These are phyloP conservation scores for Camelina hispida DNA, from an alignment of 345 rosid species.

Conservation along the genomic window DNA sequence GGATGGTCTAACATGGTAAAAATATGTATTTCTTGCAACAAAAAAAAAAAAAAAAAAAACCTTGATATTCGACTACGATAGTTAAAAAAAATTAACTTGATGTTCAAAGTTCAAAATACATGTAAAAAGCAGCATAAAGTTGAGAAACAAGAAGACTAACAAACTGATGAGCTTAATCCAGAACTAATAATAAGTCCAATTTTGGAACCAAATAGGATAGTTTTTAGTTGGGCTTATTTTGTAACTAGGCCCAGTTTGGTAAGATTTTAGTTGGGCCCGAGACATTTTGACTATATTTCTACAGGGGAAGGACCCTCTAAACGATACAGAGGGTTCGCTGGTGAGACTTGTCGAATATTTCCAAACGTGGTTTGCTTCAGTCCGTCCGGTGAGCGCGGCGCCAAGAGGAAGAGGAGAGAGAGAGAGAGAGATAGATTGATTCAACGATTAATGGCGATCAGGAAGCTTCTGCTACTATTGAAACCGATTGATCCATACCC, in stretches of 20 bases:
- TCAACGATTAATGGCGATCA: conserved; percentile 58
- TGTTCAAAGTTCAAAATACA: neutral
- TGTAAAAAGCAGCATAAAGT: neutral
- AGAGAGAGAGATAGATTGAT: neutral
- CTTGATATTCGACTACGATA: neutral
- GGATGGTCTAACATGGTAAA: neutral
- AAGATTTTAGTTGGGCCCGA: neutral
- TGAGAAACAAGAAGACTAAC: neutral
- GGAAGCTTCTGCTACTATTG: conserved; percentile 71
- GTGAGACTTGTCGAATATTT: neutral
- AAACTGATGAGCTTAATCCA: neutral
- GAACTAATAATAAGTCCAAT: neutral
- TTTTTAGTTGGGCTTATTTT: neutral
- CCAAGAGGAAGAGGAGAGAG: neutral
- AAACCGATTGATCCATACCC: conserved; percentile 74
- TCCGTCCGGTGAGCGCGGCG: conserved; percentile 12
- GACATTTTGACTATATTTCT: neutral
- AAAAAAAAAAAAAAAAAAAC: neutral
- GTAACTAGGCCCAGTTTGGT: neutral
- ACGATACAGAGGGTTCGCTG: neutral
- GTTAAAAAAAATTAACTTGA: neutral
- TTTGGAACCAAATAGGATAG: neutral
- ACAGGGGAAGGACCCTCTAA: neutral
- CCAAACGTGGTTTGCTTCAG: conserved; percentile 15
- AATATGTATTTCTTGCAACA: neutral